A percentile compares a stretch with the other conserved stretches of the same genome.
Evolutionary conservation across 1,139 yeast genomes (phyloP).

Genomic region (Hyphopichia buzzinii): DNA sequence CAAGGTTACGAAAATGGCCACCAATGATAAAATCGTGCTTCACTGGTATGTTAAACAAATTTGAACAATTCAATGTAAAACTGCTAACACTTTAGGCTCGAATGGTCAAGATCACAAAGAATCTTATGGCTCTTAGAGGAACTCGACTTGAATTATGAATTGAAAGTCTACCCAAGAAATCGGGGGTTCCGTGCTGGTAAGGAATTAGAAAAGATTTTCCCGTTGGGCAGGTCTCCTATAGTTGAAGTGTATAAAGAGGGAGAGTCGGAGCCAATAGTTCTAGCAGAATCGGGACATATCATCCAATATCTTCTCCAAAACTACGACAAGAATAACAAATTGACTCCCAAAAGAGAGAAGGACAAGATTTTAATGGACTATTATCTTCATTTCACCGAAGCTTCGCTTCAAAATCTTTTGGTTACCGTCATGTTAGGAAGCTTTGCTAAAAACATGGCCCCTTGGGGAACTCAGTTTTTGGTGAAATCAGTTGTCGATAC

Average conservation of each 20-base stretch:
- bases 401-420: constrained; percentile 38
- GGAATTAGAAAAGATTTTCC: constrained; percentile 17
- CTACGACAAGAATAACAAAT: constrained; percentile 23
- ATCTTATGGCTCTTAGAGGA: constrained; percentile 50
- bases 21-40: constrained; percentile 2
- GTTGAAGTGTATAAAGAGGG: constrained; percentile 31
- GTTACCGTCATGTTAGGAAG: constrained; percentile 29
- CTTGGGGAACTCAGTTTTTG: constrained; percentile 33
- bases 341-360: constrained; percentile 20
- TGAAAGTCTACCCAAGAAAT: constrained; percentile 36
- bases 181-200: constrained; percentile 18
- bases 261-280: constrained; percentile 24
- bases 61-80: not conserved
- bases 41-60: constrained; percentile 3
- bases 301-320: constrained; percentile 27
- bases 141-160: constrained; percentile 39
- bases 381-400: constrained; percentile 46
- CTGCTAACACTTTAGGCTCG: constrained; percentile 17
- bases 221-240: constrained; percentile 32
- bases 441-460: constrained; percentile 26
- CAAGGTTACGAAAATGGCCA: no score
- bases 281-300: constrained; percentile 38
- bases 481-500: constrained; percentile 11
- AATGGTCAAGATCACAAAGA: constrained; percentile 48
- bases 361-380: constrained; percentile 33